Evolutionary conservation across 176 grass and related monocot genomes (phyloP).

Genomic region (Avena eriantha): DNA sequence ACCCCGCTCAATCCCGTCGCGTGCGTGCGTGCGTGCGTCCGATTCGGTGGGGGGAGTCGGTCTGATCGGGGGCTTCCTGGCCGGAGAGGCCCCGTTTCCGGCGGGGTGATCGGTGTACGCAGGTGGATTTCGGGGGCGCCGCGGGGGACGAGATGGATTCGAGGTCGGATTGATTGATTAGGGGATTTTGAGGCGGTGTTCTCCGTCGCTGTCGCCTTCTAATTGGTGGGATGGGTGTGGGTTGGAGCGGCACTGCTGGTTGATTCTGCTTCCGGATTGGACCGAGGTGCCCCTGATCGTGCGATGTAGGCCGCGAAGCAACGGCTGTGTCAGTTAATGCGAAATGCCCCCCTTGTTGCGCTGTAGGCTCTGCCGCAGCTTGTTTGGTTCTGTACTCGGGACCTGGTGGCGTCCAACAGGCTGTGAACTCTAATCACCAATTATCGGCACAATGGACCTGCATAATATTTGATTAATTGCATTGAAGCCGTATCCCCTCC

Average conservation of each 20-base stretch:
- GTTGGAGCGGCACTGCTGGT: background rate
- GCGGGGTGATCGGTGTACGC: background rate
- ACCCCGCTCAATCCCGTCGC: background rate
- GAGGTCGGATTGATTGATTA: background rate
- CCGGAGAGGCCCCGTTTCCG: background rate
- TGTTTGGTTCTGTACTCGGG: background rate
- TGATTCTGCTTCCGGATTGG: conserved; percentile 11
- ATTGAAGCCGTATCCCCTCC: background rate
- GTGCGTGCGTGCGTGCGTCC: background rate
- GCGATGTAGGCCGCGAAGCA: background rate
- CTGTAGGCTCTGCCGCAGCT: background rate
- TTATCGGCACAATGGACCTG: background rate
- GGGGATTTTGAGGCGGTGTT: conserved; percentile 22
- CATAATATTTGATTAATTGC: background rate
- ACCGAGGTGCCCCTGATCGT: background rate
- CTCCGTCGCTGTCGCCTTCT: background rate
- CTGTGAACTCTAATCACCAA: background rate
- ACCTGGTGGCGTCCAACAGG: background rate
- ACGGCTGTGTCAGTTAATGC: background rate
- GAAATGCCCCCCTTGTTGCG: background rate
- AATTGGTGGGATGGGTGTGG: conserved; percentile 1
- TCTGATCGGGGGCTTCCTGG: conserved; percentile 11
- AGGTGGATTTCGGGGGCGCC: background rate
- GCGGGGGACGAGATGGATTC: background rate
- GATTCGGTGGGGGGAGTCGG: conserved; percentile 18